A percentile compares a stretch with the other conserved stretches of the same genome.
Conservation (phyloP, 2,329 filamentous ascomycete species). For the Dactylellina cionopaga region DNA sequence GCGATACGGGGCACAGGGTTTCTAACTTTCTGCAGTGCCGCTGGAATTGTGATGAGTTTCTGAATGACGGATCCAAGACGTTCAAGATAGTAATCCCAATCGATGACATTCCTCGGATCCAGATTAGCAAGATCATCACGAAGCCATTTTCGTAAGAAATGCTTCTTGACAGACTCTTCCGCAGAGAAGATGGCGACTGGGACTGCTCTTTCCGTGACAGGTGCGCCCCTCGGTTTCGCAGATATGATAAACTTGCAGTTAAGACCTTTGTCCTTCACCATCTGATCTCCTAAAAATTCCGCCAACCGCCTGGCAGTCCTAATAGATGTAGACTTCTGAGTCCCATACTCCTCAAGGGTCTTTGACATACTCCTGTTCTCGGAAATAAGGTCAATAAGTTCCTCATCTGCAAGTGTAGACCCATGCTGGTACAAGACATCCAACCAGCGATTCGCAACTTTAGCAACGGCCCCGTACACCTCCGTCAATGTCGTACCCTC, state of each 20-base stretch:
- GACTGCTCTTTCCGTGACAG: conserved; percentile 92
- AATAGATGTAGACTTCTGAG: conserved; percentile 98
- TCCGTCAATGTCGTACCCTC: conserved; percentile 87
- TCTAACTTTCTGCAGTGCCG: conserved; percentile 89
- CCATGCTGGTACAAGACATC: conserved; percentile 93
- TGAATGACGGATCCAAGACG: conserved; percentile 96
- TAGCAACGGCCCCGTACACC: conserved; percentile 90
- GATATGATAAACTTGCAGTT: conserved; percentile 99
- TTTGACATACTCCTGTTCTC: conserved; percentile 99
- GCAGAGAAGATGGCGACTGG: conserved; percentile 98
- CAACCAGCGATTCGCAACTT: conserved; percentile 94
- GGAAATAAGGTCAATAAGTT: conserved; percentile 98
- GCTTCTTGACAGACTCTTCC: conserved; percentile 84
- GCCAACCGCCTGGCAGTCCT: conserved; percentile 94
- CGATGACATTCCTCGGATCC: conserved; percentile 86
- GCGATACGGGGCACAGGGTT: conserved; percentile 94
- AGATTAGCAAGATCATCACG: conserved; percentile 91
- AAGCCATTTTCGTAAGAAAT: conserved; percentile 93
- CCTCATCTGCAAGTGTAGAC: conserved; percentile 89
- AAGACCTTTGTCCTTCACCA: conserved; percentile 98
- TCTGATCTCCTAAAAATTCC: conserved; percentile 95
- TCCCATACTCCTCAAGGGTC: conserved; percentile 93
- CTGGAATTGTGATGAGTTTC: conserved; percentile 98
- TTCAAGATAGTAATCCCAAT: conserved; percentile 98
- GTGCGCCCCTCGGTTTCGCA: conserved; percentile 81